Conservation (phyloP, 192 early-diverging fungal genomes). For the Radiomyces spectabilis region DNA sequence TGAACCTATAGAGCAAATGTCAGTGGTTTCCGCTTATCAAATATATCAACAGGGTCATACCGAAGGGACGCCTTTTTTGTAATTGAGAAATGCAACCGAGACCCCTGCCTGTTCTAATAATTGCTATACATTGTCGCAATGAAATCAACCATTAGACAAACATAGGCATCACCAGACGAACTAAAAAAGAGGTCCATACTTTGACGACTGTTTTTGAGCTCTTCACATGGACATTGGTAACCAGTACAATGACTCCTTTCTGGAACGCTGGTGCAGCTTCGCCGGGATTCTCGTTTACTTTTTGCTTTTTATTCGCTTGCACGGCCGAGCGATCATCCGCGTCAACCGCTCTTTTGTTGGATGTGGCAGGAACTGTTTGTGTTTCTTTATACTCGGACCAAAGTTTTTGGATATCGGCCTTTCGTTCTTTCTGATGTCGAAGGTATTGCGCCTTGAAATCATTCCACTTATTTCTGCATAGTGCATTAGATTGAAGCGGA, state of each 20-base stretch:
- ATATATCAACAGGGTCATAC: neutral
- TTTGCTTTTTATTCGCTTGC: neutral
- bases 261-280: neutral
- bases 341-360: neutral
- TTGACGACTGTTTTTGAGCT: slow-evolving; percentile 1
- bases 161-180: neutral
- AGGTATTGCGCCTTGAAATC: slow-evolving; percentile 7
- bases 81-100: slow-evolving; percentile 2
- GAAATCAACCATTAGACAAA: neutral
- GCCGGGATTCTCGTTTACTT: neutral
- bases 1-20: neutral
- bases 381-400: neutral
- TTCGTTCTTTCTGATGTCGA: neutral
- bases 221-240: slow-evolving; percentile 6
- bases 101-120: slow-evolving; percentile 4
- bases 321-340: neutral
- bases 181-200: neutral
- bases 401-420: neutral
- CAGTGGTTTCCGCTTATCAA: neutral
- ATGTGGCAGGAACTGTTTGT: neutral
- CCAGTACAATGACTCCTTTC: slow-evolving; percentile 1
- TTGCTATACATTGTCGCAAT: neutral
- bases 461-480: neutral
- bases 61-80: neutral
- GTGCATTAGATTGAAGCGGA: neutral